Evolutionary conservation across 148 eudicot species (phyloP).

Genomic region (Amaranthus palmeri): DNA sequence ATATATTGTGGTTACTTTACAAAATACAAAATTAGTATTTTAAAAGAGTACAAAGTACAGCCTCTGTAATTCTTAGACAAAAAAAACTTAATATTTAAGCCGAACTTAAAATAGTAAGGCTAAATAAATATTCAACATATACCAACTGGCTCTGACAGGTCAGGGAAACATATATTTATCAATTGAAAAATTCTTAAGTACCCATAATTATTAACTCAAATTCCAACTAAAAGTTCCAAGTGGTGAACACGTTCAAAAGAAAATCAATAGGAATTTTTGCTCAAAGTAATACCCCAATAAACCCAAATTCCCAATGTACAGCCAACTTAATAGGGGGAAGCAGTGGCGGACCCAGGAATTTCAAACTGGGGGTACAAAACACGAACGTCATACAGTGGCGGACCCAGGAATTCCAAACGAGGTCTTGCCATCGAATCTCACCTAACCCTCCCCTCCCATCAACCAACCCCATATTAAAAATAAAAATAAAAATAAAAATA

Average conservation of each 20-base stretch:
- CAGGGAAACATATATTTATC: background rate
- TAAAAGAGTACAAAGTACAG: too few species aligned
- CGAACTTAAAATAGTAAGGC: slow-evolving; percentile 1
- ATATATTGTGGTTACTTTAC: background rate
- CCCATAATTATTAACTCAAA: background rate
- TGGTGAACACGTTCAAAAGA: slow-evolving; percentile 17
- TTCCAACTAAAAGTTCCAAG: slow-evolving; percentile 10
- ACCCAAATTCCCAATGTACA: background rate
- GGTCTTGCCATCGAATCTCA: too few species aligned
- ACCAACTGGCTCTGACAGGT: slow-evolving; percentile 15
- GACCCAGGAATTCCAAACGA: too few species aligned
- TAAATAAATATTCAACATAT: background rate
- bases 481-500: too few species aligned
- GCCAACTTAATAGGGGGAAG: background rate
- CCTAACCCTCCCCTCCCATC: too few species aligned
- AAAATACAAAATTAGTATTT: background rate
- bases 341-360: too few species aligned
- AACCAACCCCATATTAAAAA: too few species aligned
- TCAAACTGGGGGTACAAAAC: too few species aligned
- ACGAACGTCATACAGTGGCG: too few species aligned
- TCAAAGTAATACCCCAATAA: background rate
- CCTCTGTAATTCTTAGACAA: background rate
- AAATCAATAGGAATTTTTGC: background rate
- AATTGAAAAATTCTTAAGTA: background rate
- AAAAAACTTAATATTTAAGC: background rate